Evolutionary conservation across 257 asterid genomes (phyloP).

Genomic region (Solanum clarkiae): DNA sequence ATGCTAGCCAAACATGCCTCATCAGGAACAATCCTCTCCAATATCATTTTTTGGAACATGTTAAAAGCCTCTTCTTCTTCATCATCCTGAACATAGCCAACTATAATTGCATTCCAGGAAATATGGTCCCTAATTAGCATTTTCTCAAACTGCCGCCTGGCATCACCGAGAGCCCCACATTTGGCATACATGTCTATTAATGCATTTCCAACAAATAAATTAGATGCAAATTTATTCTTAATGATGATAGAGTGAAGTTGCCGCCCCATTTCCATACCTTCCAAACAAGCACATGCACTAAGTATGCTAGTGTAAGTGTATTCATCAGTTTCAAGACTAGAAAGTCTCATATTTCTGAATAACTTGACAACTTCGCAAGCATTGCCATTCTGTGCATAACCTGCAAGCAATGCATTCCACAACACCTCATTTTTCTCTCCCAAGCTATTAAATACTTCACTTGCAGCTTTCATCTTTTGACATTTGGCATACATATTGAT

Average conservation of each 20-base stretch:
- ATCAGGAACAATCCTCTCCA: slow-evolving; percentile 49
- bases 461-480: slow-evolving; percentile 54
- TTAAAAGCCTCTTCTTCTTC: slow-evolving; percentile 55
- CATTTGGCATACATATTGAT: slow-evolving; percentile 87
- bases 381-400: slow-evolving; percentile 64
- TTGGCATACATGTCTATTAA: slow-evolving; percentile 90
- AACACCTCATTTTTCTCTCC: slow-evolving; percentile 58
- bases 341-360: slow-evolving; percentile 33
- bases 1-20: slow-evolving; percentile 82
- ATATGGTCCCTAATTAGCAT: slow-evolving; percentile 49
- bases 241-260: slow-evolving; percentile 54
- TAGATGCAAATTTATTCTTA: slow-evolving; percentile 41
- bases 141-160: slow-evolving; percentile 50
- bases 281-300: slow-evolving; percentile 74
- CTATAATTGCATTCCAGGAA: slow-evolving; percentile 86
- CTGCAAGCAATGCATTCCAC: slow-evolving; percentile 85
- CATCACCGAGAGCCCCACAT: slow-evolving; percentile 46
- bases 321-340: slow-evolving; percentile 55
- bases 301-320: slow-evolving; percentile 79
- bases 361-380: slow-evolving; percentile 46
- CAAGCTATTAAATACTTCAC: slow-evolving; percentile 39
- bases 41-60: slow-evolving; percentile 52
- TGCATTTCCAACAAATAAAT: slow-evolving; percentile 73
- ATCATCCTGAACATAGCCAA: slow-evolving; percentile 66
- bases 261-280: slow-evolving; percentile 39